phyloP scores from a whole-genome alignment of 805 yeast genomes.

The Myxozyma kluyveri region DNA sequence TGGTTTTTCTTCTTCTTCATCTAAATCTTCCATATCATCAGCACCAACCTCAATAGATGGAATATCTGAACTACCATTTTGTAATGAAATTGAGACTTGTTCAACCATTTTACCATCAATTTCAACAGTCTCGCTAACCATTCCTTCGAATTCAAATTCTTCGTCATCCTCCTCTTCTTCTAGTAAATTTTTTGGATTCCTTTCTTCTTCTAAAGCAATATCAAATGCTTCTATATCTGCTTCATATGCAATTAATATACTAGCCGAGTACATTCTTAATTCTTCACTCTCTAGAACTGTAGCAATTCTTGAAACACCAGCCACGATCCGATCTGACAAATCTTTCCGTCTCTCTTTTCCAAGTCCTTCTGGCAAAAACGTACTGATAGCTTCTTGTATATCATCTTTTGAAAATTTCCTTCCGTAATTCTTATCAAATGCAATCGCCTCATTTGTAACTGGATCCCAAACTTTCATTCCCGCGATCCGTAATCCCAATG shows the following conservation, averaged over 20 bases:
- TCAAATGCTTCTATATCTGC: slow-evolving; percentile 60
- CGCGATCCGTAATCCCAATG: slow-evolving; percentile 72
- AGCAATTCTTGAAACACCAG: slow-evolving; percentile 63
- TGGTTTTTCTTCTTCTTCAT: slow-evolving; percentile 34
- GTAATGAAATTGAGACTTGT: slow-evolving; percentile 7
- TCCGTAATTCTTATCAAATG: slow-evolving; percentile 70
- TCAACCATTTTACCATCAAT: slow-evolving; percentile 18
- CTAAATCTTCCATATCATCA: slow-evolving; percentile 27
- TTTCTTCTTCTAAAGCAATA: slow-evolving; percentile 4
- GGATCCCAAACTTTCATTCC: slow-evolving; percentile 66
- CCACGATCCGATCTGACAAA: slow-evolving; percentile 48
- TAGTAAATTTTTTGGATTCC: not conserved
- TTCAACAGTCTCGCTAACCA: slow-evolving; percentile 14
- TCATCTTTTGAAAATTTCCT: slow-evolving; percentile 50
- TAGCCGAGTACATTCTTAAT: slow-evolving; percentile 65
- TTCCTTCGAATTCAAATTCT: slow-evolving; percentile 31
- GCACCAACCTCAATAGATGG: slow-evolving; percentile 1
- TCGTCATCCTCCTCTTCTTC: slow-evolving; percentile 29
- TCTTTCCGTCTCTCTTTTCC: slow-evolving; percentile 37
- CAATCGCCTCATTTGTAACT: slow-evolving; percentile 40
- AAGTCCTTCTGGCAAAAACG: slow-evolving; percentile 45
- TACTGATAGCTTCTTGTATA: slow-evolving; percentile 43
- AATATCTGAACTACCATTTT: too few relatives aligned
- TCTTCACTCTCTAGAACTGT: slow-evolving; percentile 63
- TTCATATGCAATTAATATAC: slow-evolving; percentile 72